These are phyloP conservation scores for Thecaphora frezii DNA, from an alignment of 1,284 basidiomycete species.

Conservation along the genomic window DNA sequence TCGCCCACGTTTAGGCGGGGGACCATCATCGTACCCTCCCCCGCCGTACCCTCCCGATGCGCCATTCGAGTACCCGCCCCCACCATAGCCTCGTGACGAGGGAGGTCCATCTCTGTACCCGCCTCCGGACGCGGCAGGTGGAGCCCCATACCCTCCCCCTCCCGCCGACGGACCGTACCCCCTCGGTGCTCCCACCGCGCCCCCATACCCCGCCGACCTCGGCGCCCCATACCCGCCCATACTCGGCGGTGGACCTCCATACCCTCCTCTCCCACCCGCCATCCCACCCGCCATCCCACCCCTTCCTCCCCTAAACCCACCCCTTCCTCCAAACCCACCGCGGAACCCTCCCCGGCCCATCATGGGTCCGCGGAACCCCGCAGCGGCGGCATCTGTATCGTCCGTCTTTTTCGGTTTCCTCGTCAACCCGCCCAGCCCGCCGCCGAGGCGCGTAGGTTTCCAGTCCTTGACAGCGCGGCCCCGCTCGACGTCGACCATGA, in stretches of 20 bases:
- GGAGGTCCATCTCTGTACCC: neutral
- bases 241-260: conserved; percentile 19
- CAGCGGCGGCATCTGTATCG: conserved; percentile 6
- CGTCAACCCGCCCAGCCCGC: conserved; percentile 88
- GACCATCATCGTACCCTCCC: conserved; percentile 12
- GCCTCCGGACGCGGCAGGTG: conserved; percentile 1
- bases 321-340: conserved; percentile 41
- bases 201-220: conserved; percentile 1
- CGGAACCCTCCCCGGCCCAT: conserved; percentile 33
- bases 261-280: conserved; percentile 10
- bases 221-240: conserved; percentile 6
- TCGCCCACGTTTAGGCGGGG: conserved; percentile 30
- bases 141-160: conserved; percentile 9
- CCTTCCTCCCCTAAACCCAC: conserved; percentile 16
- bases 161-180: conserved; percentile 5
- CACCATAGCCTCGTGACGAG: conserved; percentile 3
- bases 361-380: neutral
- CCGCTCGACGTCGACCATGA: conserved; percentile 95
- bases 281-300: neutral
- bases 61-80: conserved; percentile 2
- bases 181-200: conserved; percentile 4
- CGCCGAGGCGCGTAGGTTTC: conserved; percentile 93
- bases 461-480: conserved; percentile 96
- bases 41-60: neutral
- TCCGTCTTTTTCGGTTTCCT: conserved; percentile 46